A percentile compares a stretch with the other conserved stretches of the same genome.
These are phyloP conservation scores for Debaryomycetaceae sp. DNA, from an alignment of 1,139 yeast species.

Conservation along the genomic window DNA sequence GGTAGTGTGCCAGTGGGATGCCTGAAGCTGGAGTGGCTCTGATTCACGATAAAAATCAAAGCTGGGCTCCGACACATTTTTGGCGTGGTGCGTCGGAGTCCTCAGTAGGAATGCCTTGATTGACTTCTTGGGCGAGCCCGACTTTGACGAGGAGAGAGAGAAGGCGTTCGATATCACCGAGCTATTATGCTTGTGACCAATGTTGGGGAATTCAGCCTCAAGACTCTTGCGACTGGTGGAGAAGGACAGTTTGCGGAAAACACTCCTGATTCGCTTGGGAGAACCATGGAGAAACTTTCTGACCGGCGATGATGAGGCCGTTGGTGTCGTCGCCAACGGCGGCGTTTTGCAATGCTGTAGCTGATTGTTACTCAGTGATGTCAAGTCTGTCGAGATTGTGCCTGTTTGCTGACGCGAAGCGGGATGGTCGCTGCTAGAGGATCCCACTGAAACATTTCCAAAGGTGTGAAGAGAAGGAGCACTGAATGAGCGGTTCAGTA, in stretches of 20 bases:
- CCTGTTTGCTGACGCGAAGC: slow-evolving; percentile 1
- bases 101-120: slow-evolving; percentile 19
- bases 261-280: slow-evolving; percentile 27
- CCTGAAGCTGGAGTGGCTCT: slow-evolving; percentile 3
- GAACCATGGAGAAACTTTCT: slow-evolving; percentile 30
- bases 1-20: slow-evolving; percentile 5
- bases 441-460: slow-evolving; percentile 14
- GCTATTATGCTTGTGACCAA: slow-evolving; percentile 22
- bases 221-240: slow-evolving; percentile 13
- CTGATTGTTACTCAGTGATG: slow-evolving; percentile 1
- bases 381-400: slow-evolving; percentile 1
- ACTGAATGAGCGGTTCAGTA: slow-evolving; percentile 30
- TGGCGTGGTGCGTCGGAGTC: slow-evolving; percentile 11
- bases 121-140: slow-evolving; percentile 29
- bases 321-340: slow-evolving; percentile 5
- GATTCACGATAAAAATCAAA: slow-evolving; percentile 2
- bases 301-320: slow-evolving; percentile 25
- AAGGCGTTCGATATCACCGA: slow-evolving; percentile 28
- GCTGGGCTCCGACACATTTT: slow-evolving; percentile 13
- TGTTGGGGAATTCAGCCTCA: slow-evolving; percentile 13
- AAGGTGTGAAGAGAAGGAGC: slow-evolving; percentile 43
- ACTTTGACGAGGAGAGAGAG: slow-evolving; percentile 26
- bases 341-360: slow-evolving; percentile 10
- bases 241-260: slow-evolving; percentile 21
- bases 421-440: slow-evolving; percentile 4